Conservation (phyloP, 345 rosid species). For the Nephelium lappaceum region DNA sequence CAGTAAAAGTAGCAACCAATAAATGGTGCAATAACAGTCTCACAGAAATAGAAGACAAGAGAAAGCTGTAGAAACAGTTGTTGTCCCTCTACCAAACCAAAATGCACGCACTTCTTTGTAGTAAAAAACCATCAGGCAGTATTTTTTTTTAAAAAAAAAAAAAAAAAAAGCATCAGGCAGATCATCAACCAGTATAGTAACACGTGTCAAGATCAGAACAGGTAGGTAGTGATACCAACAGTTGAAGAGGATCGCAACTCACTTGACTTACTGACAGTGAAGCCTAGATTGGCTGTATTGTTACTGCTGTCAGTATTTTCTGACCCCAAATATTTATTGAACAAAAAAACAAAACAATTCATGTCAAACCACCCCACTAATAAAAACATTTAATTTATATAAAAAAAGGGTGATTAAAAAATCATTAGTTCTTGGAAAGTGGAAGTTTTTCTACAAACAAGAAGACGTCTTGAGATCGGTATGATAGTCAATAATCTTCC, state of each 20-base stretch:
- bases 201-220: background rate
- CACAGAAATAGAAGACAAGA: no score
- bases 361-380: slow-evolving; percentile 42
- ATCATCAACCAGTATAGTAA: background rate
- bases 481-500: slow-evolving; percentile 10
- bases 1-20: no score
- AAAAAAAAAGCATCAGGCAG: no score
- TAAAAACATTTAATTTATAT: background rate
- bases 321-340: no score
- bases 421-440: slow-evolving; percentile 45
- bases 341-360: slow-evolving; percentile 21
- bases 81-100: no score
- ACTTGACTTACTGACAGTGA: background rate
- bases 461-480: slow-evolving; percentile 45
- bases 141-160: no score
- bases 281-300: slow-evolving; percentile 27
- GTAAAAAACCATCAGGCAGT: no score
- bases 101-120: no score
- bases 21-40: no score
- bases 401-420: slow-evolving; percentile 27
- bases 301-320: slow-evolving; percentile 29
- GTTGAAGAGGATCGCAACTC: background rate
- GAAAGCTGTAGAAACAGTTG: no score
- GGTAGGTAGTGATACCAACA: background rate
- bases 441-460: slow-evolving; percentile 42